Evolutionary conservation across 2,329 filamentous ascomycete species (phyloP).

Genomic region (Neurospora sp.): DNA sequence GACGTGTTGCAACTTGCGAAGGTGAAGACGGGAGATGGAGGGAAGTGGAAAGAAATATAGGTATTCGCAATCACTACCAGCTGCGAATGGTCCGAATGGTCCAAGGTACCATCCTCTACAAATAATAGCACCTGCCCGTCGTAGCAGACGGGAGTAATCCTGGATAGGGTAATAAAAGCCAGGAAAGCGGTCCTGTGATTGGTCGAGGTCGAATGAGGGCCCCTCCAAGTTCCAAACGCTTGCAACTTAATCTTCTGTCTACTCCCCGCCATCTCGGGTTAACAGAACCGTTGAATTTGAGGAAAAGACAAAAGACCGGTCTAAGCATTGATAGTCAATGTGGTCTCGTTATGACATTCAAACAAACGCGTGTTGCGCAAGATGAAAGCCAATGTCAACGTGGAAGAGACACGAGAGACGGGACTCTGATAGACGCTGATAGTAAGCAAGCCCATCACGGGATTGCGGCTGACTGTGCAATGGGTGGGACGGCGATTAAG

Average conservation of each 20-base stretch:
- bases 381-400: neutral
- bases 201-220: neutral
- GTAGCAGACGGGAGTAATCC: neutral
- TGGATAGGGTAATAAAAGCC: neutral
- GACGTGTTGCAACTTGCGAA: neutral
- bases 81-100: neutral
- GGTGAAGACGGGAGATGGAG: neutral
- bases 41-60: neutral
- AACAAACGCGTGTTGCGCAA: neutral
- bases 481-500: slow-evolving; percentile 7
- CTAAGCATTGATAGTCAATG: neutral
- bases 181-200: neutral
- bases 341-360: neutral
- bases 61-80: too few species aligned
- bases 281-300: neutral
- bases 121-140: neutral
- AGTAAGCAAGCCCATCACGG: neutral
- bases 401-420: neutral
- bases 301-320: neutral
- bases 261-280: neutral
- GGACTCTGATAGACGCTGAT: neutral
- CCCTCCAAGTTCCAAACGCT: neutral
- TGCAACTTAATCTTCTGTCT: neutral
- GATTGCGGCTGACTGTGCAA: slow-evolving; percentile 9
- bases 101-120: neutral